Conservation (phyloP, 805 yeast species). For the Hanseniaspora occidentalis region DNA sequence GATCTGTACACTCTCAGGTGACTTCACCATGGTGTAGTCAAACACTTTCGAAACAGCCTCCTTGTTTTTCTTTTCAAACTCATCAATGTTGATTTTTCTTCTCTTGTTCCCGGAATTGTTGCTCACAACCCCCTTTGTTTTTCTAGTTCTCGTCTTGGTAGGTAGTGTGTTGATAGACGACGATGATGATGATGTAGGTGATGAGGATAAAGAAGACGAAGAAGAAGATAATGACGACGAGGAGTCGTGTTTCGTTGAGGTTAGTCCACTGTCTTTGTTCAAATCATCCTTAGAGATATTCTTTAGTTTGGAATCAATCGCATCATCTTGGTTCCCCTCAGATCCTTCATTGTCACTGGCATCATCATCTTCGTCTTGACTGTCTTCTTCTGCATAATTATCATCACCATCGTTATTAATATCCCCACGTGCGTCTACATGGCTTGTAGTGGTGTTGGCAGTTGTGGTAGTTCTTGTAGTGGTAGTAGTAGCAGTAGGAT, state of each 20-base stretch:
- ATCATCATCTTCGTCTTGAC: slow-evolving; percentile 8
- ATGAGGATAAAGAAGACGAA: too few relatives aligned
- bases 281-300: neutral
- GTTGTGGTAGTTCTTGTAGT: too few relatives aligned
- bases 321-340: slow-evolving; percentile 8
- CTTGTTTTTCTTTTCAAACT: neutral
- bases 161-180: too few relatives aligned
- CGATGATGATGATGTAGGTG: too few relatives aligned
- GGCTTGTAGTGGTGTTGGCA: too few relatives aligned
- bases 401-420: slow-evolving; percentile 10
- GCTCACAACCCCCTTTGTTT: neutral
- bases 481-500: too few relatives aligned
- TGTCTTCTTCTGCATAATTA: slow-evolving; percentile 6
- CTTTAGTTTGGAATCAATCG: neutral
- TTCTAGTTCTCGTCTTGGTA: neutral
- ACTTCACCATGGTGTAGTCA: slow-evolving; percentile 4
- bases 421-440: slow-evolving; percentile 9
- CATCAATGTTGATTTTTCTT: slow-evolving; percentile 1
- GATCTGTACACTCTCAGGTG: slow-evolving; percentile 4
- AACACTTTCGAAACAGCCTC: neutral
- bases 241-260: too few relatives aligned
- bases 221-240: too few relatives aligned
- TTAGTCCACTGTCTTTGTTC: too few relatives aligned
- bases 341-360: slow-evolving; percentile 13
- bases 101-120: slow-evolving; percentile 3